phyloP scores from a whole-genome alignment of 148 eudicot species.

The Fagopyrum homotropicum region DNA sequence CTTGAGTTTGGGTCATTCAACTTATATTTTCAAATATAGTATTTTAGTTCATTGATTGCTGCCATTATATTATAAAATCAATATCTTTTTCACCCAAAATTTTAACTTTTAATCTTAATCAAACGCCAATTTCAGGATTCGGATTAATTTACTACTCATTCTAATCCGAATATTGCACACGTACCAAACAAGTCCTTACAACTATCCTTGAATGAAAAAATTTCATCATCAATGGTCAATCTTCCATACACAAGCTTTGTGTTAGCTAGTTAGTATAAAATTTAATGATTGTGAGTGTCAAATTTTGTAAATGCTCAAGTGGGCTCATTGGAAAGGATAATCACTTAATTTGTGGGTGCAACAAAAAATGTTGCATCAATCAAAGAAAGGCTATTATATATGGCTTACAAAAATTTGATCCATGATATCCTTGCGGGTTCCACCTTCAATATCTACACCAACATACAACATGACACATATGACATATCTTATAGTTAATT shows the following conservation, averaged over 20 bases:
- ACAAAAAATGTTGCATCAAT: not conserved
- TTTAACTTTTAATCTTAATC: too few species aligned
- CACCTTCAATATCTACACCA: constrained; percentile 1
- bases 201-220: too few species aligned
- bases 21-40: too few species aligned
- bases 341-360: not conserved
- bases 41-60: too few species aligned
- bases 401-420: not conserved
- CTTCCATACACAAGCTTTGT: not conserved
- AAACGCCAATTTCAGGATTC: too few species aligned
- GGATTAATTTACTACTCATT: too few species aligned
- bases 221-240: not conserved
- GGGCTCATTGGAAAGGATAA: not conserved
- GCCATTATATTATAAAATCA: too few species aligned
- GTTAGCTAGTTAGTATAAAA: not conserved
- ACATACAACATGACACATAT: constrained; percentile 4
- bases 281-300: not conserved
- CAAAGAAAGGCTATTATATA: not conserved
- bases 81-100: too few species aligned
- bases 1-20: too few species aligned
- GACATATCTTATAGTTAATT: not conserved
- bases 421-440: constrained; percentile 9
- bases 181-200: too few species aligned
- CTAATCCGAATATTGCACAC: too few species aligned
- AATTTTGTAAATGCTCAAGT: not conserved